Percentiles rank a stretch among this genome's conserved stretches.
Conservation (phyloP, 2,329 filamentous ascomycete genomes). For the Arthrobotrys iridis region DNA sequence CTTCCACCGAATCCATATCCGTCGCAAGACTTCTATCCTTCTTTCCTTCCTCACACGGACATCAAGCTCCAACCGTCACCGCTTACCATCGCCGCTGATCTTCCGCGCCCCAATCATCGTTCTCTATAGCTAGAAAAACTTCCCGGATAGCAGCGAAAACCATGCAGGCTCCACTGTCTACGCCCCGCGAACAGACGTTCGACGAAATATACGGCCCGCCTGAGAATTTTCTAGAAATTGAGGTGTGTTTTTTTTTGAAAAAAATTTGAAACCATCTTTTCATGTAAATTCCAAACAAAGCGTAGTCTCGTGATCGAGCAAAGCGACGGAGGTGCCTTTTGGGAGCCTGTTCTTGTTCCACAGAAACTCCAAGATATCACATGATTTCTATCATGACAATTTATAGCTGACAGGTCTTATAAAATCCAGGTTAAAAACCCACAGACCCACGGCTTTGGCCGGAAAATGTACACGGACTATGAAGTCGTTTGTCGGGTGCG, state of each 20-base stretch:
- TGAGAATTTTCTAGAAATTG: conserved; percentile 98
- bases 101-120: conserved; percentile 5
- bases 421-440: conserved; percentile 83
- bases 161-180: conserved; percentile 71
- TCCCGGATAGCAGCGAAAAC: no score
- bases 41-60: neutral
- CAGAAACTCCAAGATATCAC: neutral
- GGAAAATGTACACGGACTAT: conserved; percentile 98
- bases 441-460: conserved; percentile 90
- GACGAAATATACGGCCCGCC: conserved; percentile 99
- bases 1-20: neutral
- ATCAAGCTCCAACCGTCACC: neutral
- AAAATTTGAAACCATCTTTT: no score
- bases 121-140: no score
- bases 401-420: neutral
- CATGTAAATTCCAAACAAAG: no score
- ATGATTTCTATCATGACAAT: neutral
- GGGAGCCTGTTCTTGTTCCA: no score
- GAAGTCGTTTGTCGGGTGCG: conserved; percentile 84
- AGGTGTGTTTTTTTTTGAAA: conserved; percentile 68
- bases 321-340: no score
- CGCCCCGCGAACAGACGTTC: conserved; percentile 87
- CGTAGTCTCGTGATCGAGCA: no score
- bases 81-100: conserved; percentile 16
- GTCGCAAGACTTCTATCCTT: neutral